Conservation (phyloP, 768 basidiomycete genomes). For the Paxillus involutus region DNA sequence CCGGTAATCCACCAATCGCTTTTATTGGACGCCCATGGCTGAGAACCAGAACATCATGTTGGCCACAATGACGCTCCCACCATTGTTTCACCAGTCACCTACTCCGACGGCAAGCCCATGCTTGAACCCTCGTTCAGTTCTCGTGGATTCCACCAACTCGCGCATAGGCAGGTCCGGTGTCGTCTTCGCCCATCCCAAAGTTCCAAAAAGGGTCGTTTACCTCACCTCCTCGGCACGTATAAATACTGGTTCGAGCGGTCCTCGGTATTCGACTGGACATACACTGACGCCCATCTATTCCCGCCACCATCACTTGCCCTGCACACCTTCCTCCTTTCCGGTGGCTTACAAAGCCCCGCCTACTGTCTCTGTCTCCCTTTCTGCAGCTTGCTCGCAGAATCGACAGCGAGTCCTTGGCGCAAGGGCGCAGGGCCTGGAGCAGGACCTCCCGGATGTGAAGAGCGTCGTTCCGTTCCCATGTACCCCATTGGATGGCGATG, state of each 20-base stretch:
- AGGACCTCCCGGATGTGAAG: conserved; percentile 28
- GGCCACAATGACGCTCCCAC: conserved; percentile 9
- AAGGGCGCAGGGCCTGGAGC: conserved; percentile 8
- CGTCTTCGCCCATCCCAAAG: not conserved
- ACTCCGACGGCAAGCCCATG: not conserved
- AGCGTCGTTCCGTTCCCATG: conserved; percentile 40
- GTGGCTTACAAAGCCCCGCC: conserved; percentile 35
- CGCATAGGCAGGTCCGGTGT: conserved; percentile 4
- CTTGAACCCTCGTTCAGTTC: conserved; percentile 15
- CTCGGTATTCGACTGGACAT: conserved; percentile 2
- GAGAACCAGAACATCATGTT: conserved; percentile 15
- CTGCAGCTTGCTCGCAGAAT: conserved; percentile 31
- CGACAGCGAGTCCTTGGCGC: not conserved
- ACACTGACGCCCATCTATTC: not conserved
- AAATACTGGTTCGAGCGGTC: conserved; percentile 8
- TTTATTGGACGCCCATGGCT: conserved; percentile 10
- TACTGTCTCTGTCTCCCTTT: conserved; percentile 39
- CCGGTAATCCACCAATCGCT: conserved; percentile 3
- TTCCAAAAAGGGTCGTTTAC: conserved; percentile 10
- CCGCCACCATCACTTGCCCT: conserved; percentile 7
- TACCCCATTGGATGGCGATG: conserved; percentile 19
- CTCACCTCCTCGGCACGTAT: conserved; percentile 20
- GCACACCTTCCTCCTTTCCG: conserved; percentile 16
- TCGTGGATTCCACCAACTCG: conserved; percentile 18
- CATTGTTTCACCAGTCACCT: not conserved